Evolutionary conservation across 768 basidiomycete genomes (phyloP), one percentile per base, ranked within the genome.

Genomic region (Pleurotus djamor): DNA sequence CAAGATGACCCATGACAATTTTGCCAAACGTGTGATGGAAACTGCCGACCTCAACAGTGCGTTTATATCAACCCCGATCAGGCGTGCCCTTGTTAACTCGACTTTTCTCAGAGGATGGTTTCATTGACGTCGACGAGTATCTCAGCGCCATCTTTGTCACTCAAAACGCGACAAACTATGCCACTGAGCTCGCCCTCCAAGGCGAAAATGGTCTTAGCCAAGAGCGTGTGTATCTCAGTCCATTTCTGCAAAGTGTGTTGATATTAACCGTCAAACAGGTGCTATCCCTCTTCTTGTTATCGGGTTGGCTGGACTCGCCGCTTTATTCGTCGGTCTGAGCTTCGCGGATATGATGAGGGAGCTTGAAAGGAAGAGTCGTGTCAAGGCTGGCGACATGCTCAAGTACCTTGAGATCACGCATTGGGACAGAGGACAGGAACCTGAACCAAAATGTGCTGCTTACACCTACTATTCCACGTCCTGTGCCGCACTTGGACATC

Each of bases 391-490:
- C 4, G 48, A 58, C 44, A 45, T 58, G 45, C 44, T 58, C 14
- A 58, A 58, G 12, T 58, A 58, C 38, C 16, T 58, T 4, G 57
- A 58, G 28, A 35, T 58, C 37, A 48, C 48, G 17, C 36, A 58
- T 28, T 58, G 57, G 57, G 57, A 58, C 45, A 45, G 57, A 14
- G 56, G 57, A 48, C 13, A 36, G 5, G 57, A 58, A 36, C 57
- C 57, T 12, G 57, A 58, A 35, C 57, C 57, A 28, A 58, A 58
- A 10, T 58, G 57, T 37, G 45, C 57, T 33, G 57, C 57, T 32
- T 58, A 58, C 44, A 58, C 38, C 21, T 58, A 58, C 21, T 58
- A 58, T 13, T 58, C 57, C n/a, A 58, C 57, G 6, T 58, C 57
- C 7, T 58, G 57, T 32, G 45, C 21, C 4, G 57, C 57, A 8